A percentile compares a stretch with the other conserved stretches of the same genome.
Evolutionary conservation across 1,284 basidiomycete species (phyloP).

Genomic region (Inonotus hispidus): DNA sequence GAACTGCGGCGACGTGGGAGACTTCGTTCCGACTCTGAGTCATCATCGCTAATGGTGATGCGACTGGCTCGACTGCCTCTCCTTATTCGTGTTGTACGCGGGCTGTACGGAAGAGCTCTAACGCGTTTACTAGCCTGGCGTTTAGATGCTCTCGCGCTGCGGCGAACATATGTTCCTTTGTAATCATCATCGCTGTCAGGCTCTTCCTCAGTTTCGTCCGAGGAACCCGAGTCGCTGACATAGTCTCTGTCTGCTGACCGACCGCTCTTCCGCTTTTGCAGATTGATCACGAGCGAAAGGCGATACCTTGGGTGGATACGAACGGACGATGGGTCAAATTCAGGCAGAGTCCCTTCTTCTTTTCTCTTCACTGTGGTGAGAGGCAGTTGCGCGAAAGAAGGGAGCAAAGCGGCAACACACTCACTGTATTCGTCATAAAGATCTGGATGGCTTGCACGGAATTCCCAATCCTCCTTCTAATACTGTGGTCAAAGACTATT

Average conservation of each 20-base stretch:
- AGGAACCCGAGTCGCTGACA: constrained; percentile 23
- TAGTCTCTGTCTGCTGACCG: constrained; percentile 9
- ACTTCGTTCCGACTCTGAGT: constrained; percentile 6
- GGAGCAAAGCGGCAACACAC: constrained; percentile 20
- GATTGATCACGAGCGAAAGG: constrained; percentile 22
- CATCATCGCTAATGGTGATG: not conserved
- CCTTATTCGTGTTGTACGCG: constrained; percentile 38
- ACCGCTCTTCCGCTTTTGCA: not conserved
- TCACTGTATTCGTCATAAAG: constrained; percentile 56
- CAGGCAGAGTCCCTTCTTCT: constrained; percentile 34
- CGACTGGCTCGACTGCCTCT: constrained; percentile 1
- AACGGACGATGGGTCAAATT: constrained; percentile 56
- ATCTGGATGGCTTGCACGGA: constrained; percentile 36
- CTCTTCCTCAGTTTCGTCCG: constrained; percentile 30
- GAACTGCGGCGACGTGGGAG: constrained; percentile 7
- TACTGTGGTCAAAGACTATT: not conserved
- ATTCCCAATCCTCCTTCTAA: constrained; percentile 30
- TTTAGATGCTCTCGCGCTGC: constrained; percentile 10
- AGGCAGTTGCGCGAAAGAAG: constrained; percentile 10
- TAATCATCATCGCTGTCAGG: constrained; percentile 19
- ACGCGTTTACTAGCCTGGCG: constrained; percentile 12
- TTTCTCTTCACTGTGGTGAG: constrained; percentile 39
- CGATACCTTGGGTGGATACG: constrained; percentile 60
- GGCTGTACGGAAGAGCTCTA: constrained; percentile 50
- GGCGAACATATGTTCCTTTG: not conserved